phyloP scores from a whole-genome alignment of 2,329 filamentous ascomycete species.

The Beauveria asiatica region DNA sequence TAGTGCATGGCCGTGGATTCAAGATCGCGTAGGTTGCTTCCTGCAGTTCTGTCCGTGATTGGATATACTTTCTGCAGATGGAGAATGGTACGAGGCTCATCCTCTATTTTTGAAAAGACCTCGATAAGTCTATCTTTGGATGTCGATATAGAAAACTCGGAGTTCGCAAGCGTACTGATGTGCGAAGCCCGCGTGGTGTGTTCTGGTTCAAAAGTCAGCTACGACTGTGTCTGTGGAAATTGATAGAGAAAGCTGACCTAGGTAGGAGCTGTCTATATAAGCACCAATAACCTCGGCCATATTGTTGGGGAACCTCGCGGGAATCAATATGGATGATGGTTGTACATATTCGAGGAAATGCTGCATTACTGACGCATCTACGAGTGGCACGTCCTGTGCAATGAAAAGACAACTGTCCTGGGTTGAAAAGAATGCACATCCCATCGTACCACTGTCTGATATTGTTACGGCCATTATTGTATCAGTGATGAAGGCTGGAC shows the following conservation, averaged over 20 bases:
- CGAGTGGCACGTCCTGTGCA: constrained; percentile 66
- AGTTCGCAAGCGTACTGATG: neutral
- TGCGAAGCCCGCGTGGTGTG: neutral
- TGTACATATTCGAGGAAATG: constrained; percentile 46
- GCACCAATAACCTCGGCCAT: constrained; percentile 26
- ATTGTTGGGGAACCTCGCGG: constrained; percentile 35
- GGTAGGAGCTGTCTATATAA: constrained; percentile 3
- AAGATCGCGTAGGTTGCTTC: too few relatives aligned
- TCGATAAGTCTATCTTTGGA: neutral
- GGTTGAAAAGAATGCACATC: constrained; percentile 76
- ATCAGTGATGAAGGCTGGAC: constrained; percentile 40
- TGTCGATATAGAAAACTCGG: neutral
- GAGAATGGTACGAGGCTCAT: neutral
- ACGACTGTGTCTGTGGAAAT: neutral
- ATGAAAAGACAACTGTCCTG: constrained; percentile 62
- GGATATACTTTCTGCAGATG: neutral
- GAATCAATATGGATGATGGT: constrained; percentile 47
- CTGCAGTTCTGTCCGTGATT: neutral
- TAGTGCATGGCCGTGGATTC: neutral
- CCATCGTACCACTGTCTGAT: constrained; percentile 60
- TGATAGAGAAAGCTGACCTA: constrained; percentile 6
- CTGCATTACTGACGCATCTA: constrained; percentile 61
- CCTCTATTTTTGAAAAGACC: neutral
- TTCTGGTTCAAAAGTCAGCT: neutral
- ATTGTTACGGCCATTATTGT: constrained; percentile 75